These are phyloP conservation scores for Saturnispora saitoi DNA, from an alignment of 805 yeast species.

Conservation along the genomic window DNA sequence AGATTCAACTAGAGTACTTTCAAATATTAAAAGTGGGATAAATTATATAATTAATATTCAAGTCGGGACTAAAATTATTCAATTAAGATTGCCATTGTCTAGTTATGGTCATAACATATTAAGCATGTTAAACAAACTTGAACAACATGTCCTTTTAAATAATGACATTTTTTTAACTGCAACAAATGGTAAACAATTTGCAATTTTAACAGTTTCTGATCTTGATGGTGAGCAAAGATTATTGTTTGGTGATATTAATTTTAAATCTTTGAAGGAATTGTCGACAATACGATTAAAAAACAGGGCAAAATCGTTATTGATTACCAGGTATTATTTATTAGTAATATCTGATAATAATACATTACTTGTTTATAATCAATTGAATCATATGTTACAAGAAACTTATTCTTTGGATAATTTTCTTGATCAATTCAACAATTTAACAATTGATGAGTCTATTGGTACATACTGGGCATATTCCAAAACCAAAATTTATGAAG, in stretches of 20 bases:
- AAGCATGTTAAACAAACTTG: background rate
- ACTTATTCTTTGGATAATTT: conserved; percentile 26
- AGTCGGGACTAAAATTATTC: background rate
- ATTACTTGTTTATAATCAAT: conserved; percentile 39
- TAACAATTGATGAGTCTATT: conserved; percentile 39
- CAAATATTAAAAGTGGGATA: background rate
- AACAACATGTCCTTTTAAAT: background rate
- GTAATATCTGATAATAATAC: conserved; percentile 35
- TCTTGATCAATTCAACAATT: conserved; percentile 35
- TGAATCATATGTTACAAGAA: conserved; percentile 40
- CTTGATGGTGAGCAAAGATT: background rate
- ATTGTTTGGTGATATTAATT: conserved; percentile 16
- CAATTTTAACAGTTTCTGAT: conserved; percentile 5
- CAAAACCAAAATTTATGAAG: conserved; percentile 52
- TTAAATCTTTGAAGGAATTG: conserved; percentile 19
- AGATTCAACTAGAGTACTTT: background rate
- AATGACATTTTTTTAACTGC: background rate
- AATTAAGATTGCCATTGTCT: conserved; percentile 4
- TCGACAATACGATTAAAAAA: conserved; percentile 11
- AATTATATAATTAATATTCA: background rate
- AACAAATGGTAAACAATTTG: conserved; percentile 6
- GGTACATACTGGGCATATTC: conserved; percentile 76
- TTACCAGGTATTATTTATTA: conserved; percentile 49
- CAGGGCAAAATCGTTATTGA: conserved; percentile 29
- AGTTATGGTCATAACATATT: background rate